Evolutionary conservation across 495 filamentous ascomycete species (phyloP).

Genomic region (Pyrenopolyporus hunteri): DNA sequence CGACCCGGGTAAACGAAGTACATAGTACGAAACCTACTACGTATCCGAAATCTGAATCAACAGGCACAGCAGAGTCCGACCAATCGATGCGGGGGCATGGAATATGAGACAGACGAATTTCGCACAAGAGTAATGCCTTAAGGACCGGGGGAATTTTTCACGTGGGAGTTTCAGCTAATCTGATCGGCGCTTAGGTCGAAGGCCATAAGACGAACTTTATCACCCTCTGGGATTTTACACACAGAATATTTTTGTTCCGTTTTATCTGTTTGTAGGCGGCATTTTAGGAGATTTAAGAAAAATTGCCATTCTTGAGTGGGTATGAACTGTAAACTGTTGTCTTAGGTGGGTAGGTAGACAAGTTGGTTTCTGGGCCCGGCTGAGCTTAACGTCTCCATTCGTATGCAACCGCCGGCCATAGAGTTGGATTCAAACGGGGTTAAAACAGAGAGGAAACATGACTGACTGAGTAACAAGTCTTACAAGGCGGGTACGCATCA

Average conservation of each 20-base stretch:
- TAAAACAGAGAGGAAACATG: not conserved
- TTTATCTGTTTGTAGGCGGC: slow-evolving; percentile 4
- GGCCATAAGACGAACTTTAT: slow-evolving; percentile 19
- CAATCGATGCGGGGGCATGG: slow-evolving; percentile 17
- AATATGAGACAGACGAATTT: slow-evolving; percentile 35
- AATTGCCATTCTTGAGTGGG: not conserved
- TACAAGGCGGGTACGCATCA: too few species aligned
- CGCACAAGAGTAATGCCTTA: not conserved
- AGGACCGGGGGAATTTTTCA: slow-evolving; percentile 14
- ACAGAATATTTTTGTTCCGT: slow-evolving; percentile 4
- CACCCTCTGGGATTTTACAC: slow-evolving; percentile 24
- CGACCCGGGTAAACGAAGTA: slow-evolving; percentile 23
- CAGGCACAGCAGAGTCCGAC: slow-evolving; percentile 18
- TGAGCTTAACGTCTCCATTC: too few species aligned
- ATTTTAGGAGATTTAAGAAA: slow-evolving; percentile 13
- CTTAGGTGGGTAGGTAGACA: not conserved
- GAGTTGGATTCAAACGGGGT: too few species aligned
- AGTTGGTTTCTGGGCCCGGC: too few species aligned
- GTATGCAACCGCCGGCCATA: too few species aligned
- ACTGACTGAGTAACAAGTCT: not conserved
- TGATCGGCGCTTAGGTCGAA: slow-evolving; percentile 27
- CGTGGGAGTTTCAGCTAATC: slow-evolving; percentile 31
- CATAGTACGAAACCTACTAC: not conserved
- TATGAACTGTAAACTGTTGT: slow-evolving; percentile 14
- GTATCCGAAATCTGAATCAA: slow-evolving; percentile 32